These are phyloP conservation scores for Catenaria anguillulae DNA, from an alignment of 371 early-diverging fungal genomes.

Conservation along the genomic window DNA sequence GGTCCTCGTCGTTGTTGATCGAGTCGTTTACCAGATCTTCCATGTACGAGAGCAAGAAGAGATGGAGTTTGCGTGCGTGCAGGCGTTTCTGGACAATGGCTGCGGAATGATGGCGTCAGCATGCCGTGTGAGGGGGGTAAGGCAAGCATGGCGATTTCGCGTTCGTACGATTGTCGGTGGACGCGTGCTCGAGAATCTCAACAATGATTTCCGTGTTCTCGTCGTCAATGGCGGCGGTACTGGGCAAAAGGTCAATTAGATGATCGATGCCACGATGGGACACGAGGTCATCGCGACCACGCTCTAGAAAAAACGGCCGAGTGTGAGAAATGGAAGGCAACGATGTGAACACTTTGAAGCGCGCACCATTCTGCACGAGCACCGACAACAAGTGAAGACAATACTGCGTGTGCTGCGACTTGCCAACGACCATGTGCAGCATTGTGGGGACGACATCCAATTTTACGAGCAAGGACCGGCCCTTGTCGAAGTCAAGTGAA, in stretches of 20 bases:
- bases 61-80: neutral
- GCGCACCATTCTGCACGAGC: neutral
- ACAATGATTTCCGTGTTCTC: neutral
- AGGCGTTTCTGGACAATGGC: neutral
- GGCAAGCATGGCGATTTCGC: neutral
- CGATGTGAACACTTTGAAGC: neutral
- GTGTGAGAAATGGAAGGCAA: neutral
- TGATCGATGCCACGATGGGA: neutral
- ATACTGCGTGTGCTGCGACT: no score
- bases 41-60: neutral
- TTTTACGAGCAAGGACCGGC: neutral
- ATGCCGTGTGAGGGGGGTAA: neutral
- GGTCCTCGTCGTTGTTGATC: neutral
- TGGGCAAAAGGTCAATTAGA: neutral
- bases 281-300: neutral
- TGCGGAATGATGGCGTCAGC: neutral
- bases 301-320: neutral
- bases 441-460: neutral
- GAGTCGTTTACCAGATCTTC: neutral
- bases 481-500: neutral
- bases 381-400: neutral
- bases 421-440: neutral
- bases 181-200: neutral
- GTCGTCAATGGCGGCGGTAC: neutral
- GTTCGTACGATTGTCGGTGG: neutral